Base-by-base conservation (phyloP, 805 yeast species). In the Candida boleticola region DNA sequence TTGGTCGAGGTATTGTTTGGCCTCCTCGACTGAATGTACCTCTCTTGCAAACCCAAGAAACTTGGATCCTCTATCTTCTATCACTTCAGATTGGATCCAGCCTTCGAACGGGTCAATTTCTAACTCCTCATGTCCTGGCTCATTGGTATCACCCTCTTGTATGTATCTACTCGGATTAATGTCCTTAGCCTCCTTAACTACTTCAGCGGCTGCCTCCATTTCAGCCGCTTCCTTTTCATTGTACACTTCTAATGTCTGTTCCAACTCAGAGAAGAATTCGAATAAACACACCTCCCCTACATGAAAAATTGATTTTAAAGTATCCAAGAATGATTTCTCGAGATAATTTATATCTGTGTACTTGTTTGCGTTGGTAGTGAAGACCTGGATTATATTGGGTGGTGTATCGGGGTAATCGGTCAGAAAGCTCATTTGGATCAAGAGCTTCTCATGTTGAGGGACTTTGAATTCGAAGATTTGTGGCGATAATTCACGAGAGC, bases 11-110 rank as follows among this genome's bases (percentile, higher is more conserved):
- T 66, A 70, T 4, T 63, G 64, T 42, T 69, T 58, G 1, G 89
- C 95, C 44, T 90, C 89, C 2, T 78, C 80, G n/a, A 81, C 83
- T 0, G 85, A 73, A 14, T 71, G 57, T 0, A 83, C 92, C 36
- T 60, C 64, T 29, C 80, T 67, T 0, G 90, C 88, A 57, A 80
- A 85, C 0, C 85, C 97, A 39, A 89, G 74, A 52, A 92, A 92
- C 1, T 88, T 82, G 0, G 97, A 89, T 11, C 87, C 89, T 42
- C 97, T 67, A 59, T 92, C 99, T 1, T 74, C 65, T 1, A 90
- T 74, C 0, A 95, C 85, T 1, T 85, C 95, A 1, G 95, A 83
- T 9, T 74, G 71, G 0, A 65, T 54, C 98, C 98, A 93, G 1
- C 83, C 85, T 31, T 69, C 76, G n/a, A 85, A 59, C 0, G 78